phyloP scores from a whole-genome alignment of 176 grass and related monocot species.

The Bolboschoenus planiculmis region DNA sequence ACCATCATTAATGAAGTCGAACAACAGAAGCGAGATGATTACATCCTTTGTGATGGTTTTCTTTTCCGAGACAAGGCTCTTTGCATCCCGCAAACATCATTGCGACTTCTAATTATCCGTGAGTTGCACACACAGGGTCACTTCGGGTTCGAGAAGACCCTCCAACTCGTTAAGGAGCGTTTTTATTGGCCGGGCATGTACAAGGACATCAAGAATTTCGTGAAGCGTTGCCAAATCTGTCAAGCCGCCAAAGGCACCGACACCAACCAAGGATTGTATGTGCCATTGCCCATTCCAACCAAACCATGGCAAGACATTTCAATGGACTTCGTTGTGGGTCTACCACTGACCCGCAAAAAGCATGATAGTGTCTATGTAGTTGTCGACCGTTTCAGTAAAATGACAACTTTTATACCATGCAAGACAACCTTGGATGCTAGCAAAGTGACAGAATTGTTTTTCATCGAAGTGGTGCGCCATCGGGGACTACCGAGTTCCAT shows the following conservation, averaged over 20 bases:
- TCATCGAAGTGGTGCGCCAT: too few species aligned
- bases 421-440: too few species aligned
- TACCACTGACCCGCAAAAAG: neutral
- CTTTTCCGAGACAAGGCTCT: neutral
- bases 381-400: constrained; percentile 21
- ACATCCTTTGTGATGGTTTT: constrained; percentile 8
- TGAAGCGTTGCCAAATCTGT: too few species aligned
- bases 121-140: constrained; percentile 14
- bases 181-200: constrained; percentile 18
- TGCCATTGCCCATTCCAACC: too few species aligned
- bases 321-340: too few species aligned
- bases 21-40: neutral
- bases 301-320: too few species aligned
- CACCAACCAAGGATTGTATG: too few species aligned
- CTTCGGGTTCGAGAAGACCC: neutral
- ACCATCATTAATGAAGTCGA: neutral
- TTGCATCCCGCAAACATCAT: neutral
- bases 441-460: too few species aligned
- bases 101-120: neutral
- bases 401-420: too few species aligned
- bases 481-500: too few species aligned
- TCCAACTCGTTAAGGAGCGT: neutral
- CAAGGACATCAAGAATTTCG: neutral
- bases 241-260: too few species aligned
- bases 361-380: constrained; percentile 16